phyloP scores from a whole-genome alignment of 1,284 basidiomycete species.

The Volvariella volvacea region DNA sequence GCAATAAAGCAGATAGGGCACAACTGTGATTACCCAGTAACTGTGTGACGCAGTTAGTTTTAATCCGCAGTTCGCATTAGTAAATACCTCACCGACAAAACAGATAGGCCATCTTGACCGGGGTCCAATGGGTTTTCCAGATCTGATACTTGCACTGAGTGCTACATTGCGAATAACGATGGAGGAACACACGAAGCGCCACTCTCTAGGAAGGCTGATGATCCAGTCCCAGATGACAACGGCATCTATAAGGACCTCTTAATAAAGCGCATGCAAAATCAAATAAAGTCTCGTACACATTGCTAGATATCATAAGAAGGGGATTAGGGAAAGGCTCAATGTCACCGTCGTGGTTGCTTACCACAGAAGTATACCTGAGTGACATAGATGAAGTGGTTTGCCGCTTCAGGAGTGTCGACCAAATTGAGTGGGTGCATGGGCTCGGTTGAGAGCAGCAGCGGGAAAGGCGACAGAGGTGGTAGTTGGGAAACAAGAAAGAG shows the following conservation, averaged over 20 bases:
- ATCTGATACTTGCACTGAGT: conserved; percentile 36
- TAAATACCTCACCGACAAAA: conserved; percentile 60
- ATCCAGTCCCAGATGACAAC: conserved; percentile 80
- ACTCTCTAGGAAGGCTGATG: conserved; percentile 67
- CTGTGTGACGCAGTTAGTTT: conserved; percentile 26
- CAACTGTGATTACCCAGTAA: conserved; percentile 72
- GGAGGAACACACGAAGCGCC: conserved; percentile 51
- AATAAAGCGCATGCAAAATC: conserved; percentile 15
- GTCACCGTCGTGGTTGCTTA: conserved; percentile 39
- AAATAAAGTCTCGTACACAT: conserved; percentile 51
- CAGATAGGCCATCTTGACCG: conserved; percentile 71
- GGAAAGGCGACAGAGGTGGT: conserved; percentile 17
- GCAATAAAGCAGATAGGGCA: conserved; percentile 67
- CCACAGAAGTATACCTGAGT: conserved; percentile 80
- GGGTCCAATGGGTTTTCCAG: conserved; percentile 76
- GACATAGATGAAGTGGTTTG: conserved; percentile 42
- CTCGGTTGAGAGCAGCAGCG: conserved; percentile 13
- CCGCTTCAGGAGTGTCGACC: conserved; percentile 27
- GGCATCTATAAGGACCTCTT: conserved; percentile 44
- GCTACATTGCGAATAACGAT: conserved; percentile 7
- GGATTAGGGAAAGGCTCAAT: conserved; percentile 14
- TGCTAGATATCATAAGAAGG: conserved; percentile 37
- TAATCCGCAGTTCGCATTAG: conserved; percentile 11
- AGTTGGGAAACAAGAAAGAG: conserved; percentile 19
- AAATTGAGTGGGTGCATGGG: conserved; percentile 8